Evolutionary conservation across 2,329 filamentous ascomycete species (phyloP).

Genomic region (Colletotrichum gigasporum): DNA sequence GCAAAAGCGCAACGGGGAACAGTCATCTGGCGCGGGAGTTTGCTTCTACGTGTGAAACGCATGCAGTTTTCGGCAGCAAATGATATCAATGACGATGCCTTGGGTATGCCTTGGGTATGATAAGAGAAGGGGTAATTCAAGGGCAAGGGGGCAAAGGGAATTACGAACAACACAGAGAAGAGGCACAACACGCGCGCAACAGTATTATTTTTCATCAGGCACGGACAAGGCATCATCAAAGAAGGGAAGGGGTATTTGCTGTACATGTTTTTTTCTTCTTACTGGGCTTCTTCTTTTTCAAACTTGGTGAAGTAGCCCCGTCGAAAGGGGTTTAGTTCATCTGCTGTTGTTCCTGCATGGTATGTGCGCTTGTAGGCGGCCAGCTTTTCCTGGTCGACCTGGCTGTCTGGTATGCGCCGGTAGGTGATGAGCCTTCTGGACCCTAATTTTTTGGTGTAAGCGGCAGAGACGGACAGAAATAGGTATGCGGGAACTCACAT

Average conservation of each 20-base stretch:
- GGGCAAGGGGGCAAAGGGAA: background rate
- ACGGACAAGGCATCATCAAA: slow-evolving; percentile 29
- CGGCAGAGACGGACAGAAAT: background rate
- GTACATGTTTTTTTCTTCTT: slow-evolving; percentile 20
- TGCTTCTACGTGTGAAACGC: background rate
- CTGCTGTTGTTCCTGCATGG: slow-evolving; percentile 58
- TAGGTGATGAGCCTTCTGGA: slow-evolving; percentile 91
- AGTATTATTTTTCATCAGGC: slow-evolving; percentile 14
- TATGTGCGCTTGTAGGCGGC: slow-evolving; percentile 40
- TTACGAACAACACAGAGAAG: background rate
- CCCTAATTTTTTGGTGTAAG: slow-evolving; percentile 64
- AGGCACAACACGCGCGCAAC: background rate
- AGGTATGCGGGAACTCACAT: slow-evolving; percentile 61
- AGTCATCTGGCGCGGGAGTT: slow-evolving; percentile 12
- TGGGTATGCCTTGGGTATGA: slow-evolving; percentile 22
- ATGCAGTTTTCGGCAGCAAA: slow-evolving; percentile 5
- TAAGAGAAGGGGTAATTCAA: slow-evolving; percentile 4
- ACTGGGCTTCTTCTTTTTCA: slow-evolving; percentile 42
- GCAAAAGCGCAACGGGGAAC: background rate
- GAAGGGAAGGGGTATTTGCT: slow-evolving; percentile 15
- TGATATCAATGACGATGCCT: slow-evolving; percentile 29
- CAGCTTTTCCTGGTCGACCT: slow-evolving; percentile 58
- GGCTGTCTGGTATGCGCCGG: slow-evolving; percentile 70
- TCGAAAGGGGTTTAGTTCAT: slow-evolving; percentile 70
- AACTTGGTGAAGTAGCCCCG: slow-evolving; percentile 68